Base-by-base conservation (phyloP, 768 basidiomycete genomes). In the Boletus eberwhitei region DNA sequence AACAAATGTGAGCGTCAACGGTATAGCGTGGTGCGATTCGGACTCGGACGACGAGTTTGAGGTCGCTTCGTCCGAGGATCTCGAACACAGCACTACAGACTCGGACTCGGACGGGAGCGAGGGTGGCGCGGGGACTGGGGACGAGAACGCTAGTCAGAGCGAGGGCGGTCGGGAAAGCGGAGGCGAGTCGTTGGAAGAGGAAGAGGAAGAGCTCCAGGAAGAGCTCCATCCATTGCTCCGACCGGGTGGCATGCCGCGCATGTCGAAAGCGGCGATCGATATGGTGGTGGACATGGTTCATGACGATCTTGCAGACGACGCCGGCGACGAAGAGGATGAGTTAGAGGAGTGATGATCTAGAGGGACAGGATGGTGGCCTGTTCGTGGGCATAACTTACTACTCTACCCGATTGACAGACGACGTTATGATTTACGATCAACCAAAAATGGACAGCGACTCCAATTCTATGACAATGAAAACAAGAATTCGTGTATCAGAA, bases 261-360 rank as follows among this genome's bases (percentile, higher is more conserved):
- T 88, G 81, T 83, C 82, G n/a, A 79, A 77, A 48, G 82, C 83
- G 3, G 81, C 81, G 2, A 73, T 88, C 42, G 77, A 87, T n/a
- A 79, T 81, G 73, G 85, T 80, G 4, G 80, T 84, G 12, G 82
- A 78, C 11, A 82, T 88, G 73, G 75, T 88, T 6, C 76, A 79
- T 59, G 75, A 73, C 1, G 84, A 84, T 51, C 59, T 86, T 52
- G 59, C 77, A 21, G 77, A 75, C 7, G 67, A 66, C 4, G 61
- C 52, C 9, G 64, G 65, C 44, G 65, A 65, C 31, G 69, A 68
- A 45, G 79, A 79, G 41, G 82, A 86, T 43, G 78, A 84, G 60
- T 65, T 85, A 39, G 74, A 78, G 9, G 77, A 77, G 26, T 76
- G 63, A 74, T 75, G 63, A 74, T 63, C 46, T 49, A 39, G 37